Evolutionary conservation across 305 asterid species (phyloP), one percentile per base, ranked within the genome.

Genomic region (Stenogyne calaminthoides): DNA sequence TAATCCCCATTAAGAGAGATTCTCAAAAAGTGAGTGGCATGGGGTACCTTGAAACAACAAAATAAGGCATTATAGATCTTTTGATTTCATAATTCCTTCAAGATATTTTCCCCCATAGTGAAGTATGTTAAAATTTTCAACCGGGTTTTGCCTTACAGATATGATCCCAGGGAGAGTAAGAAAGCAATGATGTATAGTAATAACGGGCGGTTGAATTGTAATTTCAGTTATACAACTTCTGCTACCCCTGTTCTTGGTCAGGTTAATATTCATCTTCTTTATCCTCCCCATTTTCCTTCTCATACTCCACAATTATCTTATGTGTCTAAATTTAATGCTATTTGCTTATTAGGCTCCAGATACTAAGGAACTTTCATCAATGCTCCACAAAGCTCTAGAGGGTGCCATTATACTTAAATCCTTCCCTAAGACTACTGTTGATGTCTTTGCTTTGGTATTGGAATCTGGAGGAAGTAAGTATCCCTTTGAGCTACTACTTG

Each of bases 381-480:
- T 88, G 93, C 90, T 95, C 52, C 97, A 88, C 82, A 95, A 88
- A 85, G 91, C 99, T 78, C 82, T 95, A 72, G 97, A 92, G 80
- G 99, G 97, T 78, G 90, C 95, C 75, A 90, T 95, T 76, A 87
- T 95, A 67, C 86, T 95, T 73, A 85, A 88, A 55, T 90, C 96
- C 42, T 95, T 95, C 79, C 99, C 99, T 49, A 95, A 95, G 84
- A 95, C 98, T 6, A 90, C 96, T 37, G 98, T 95, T 51, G 99
- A 95, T 87, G 98, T 95, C 64, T 92, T 95, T 84, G 98, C 98
- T 79, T 83, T 95, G 87, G 98, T 95, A 55, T 81, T 95, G 92
- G 99, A 95, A 85, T 92, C 98, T 72, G 97, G 98, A 67, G 99
- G 99, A 80, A 83, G 99, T 93, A 84, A 85, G 98, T 89, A 70